A percentile compares a stretch with the other conserved stretches of the same genome.
Conservation (phyloP, 305 asterid genomes). For the Fraxinus floribunda region DNA sequence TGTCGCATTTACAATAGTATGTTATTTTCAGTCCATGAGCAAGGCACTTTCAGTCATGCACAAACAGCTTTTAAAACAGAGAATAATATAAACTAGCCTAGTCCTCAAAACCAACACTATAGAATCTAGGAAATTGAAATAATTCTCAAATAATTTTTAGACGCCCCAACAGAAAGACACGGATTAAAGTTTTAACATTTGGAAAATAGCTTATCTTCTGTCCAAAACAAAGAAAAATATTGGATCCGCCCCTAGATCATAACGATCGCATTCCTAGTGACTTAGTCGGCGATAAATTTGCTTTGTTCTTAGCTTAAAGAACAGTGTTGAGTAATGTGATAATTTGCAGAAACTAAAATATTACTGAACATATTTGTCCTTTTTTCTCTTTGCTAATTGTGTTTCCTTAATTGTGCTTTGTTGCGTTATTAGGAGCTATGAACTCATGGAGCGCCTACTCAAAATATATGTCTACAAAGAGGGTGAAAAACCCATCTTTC, state of each 20-base stretch:
- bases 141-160: not conserved
- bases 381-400: not conserved
- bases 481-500: constrained; percentile 86
- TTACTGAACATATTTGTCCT: not conserved
- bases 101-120: not conserved
- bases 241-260: not conserved
- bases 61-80: not conserved
- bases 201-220: not conserved
- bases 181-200: not conserved
- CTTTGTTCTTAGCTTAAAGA: not conserved
- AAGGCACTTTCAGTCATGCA: not conserved
- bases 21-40: constrained; percentile 4
- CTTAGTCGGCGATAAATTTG: not conserved
- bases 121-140: not conserved
- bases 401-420: constrained; percentile 2
- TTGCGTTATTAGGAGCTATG: constrained; percentile 67
- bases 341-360: not conserved
- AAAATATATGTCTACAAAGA: constrained; percentile 74
- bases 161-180: not conserved
- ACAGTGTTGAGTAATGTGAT: not conserved
- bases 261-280: not conserved
- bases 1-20: not conserved
- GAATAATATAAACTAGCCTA: not conserved
- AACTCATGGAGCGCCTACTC: constrained; percentile 74
- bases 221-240: not conserved